Percentiles rank a stretch among this genome's conserved stretches.
These are phyloP conservation scores for Rhodomyrtus psidioides DNA, from an alignment of 441 rosid genomes.

Conservation along the genomic window DNA sequence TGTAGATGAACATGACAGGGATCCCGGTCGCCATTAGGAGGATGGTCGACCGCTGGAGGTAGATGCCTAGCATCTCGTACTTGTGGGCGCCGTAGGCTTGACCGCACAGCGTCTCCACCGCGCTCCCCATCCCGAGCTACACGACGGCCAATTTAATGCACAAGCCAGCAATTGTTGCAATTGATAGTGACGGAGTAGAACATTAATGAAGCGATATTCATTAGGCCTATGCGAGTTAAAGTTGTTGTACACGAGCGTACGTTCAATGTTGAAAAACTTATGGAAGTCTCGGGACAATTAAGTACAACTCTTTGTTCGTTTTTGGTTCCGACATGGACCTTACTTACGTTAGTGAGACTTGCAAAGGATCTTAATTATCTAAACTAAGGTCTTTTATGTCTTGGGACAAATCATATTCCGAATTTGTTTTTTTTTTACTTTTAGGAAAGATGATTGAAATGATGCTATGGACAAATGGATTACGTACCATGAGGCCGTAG, in stretches of 20 bases:
- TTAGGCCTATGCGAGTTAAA: neutral
- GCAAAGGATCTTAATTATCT: too few relatives aligned
- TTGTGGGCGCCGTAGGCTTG: conserved; percentile 73
- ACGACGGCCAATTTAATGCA: neutral
- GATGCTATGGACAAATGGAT: neutral
- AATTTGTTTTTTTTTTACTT: neutral
- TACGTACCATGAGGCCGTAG: conserved; percentile 56
- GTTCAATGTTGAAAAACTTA: neutral
- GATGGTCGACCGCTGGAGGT: conserved; percentile 57
- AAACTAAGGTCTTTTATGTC: neutral
- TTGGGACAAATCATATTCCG: neutral
- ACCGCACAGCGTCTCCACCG: conserved; percentile 75
- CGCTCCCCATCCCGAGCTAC: conserved; percentile 91
- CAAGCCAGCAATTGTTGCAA: neutral
- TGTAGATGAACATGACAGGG: conserved; percentile 27
- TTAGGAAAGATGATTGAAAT: neutral
- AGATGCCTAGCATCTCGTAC: conserved; percentile 55
- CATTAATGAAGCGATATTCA: neutral
- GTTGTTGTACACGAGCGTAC: neutral
- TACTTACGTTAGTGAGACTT: too few relatives aligned
- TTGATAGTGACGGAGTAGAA: neutral
- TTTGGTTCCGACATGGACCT: neutral
- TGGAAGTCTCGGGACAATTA: neutral
- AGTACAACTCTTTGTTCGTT: neutral
- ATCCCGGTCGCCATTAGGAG: conserved; percentile 41